phyloP scores from a whole-genome alignment of 1,139 yeast genomes.

The Yamadazyma friedrichii region DNA sequence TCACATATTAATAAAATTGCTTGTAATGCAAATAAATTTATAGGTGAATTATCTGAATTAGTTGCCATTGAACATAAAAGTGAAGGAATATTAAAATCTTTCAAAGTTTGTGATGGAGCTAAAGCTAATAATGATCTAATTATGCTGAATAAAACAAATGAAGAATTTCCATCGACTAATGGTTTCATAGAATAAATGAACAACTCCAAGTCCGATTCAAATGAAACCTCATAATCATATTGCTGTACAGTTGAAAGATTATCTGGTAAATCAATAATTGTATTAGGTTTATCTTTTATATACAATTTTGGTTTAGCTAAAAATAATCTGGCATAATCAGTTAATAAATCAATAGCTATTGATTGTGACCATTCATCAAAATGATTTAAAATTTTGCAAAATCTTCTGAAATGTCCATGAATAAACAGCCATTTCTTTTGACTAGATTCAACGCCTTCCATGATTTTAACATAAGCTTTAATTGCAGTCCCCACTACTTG shows the following conservation, averaged over 20 bases:
- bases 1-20: constrained; percentile 35
- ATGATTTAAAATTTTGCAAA: constrained; percentile 51
- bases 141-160: constrained; percentile 63
- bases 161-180: constrained; percentile 51
- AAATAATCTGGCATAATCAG: constrained; percentile 63
- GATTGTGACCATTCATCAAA: constrained; percentile 82
- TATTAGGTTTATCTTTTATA: constrained; percentile 21
- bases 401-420: constrained; percentile 67
- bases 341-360: constrained; percentile 57
- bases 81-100: constrained; percentile 46
- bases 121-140: constrained; percentile 55
- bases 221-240: constrained; percentile 34
- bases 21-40: constrained; percentile 40
- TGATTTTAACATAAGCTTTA: constrained; percentile 50
- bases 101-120: constrained; percentile 51
- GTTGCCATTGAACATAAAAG: constrained; percentile 46
- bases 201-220: constrained; percentile 57
- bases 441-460: constrained; percentile 8
- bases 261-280: constrained; percentile 40
- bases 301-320: constrained; percentile 50
- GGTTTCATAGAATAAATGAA: constrained; percentile 48
- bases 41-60: constrained; percentile 29
- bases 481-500: constrained; percentile 73
- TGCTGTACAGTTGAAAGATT: constrained; percentile 24
- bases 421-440: constrained; percentile 61